phyloP scores from a whole-genome alignment of 495 filamentous ascomycete genomes.

The Monascus purpureus region DNA sequence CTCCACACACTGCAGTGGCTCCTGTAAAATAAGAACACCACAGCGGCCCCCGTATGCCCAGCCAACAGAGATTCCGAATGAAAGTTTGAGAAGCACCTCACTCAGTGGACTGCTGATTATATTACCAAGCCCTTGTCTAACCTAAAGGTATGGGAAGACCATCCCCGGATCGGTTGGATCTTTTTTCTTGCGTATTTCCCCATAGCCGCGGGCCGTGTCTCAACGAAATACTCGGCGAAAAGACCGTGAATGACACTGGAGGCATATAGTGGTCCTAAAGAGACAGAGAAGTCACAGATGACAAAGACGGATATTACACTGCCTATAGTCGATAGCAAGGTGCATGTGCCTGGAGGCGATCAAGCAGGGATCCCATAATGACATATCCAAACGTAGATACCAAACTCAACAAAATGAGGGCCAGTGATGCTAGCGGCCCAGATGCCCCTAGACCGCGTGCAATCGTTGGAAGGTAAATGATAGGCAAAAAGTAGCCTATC shows the following conservation, averaged over 20 bases:
- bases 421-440: slow-evolving; percentile 20
- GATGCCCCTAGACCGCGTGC: slow-evolving; percentile 29
- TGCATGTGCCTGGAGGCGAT: slow-evolving; percentile 40
- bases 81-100: slow-evolving; percentile 30
- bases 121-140: slow-evolving; percentile 47
- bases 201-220: slow-evolving; percentile 45
- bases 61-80: slow-evolving; percentile 6
- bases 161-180: slow-evolving; percentile 31
- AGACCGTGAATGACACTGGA: slow-evolving; percentile 51
- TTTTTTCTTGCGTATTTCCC: slow-evolving; percentile 26
- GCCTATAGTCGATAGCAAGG: slow-evolving; percentile 40
- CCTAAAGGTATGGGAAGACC: slow-evolving; percentile 41
- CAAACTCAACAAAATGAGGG: slow-evolving; percentile 37
- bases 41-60: slow-evolving; percentile 26
- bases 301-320: slow-evolving; percentile 42
- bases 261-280: slow-evolving; percentile 36
- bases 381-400: slow-evolving; percentile 41
- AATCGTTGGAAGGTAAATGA: slow-evolving; percentile 46
- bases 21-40: slow-evolving; percentile 30
- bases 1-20: slow-evolving; percentile 26
- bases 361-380: slow-evolving; percentile 40
- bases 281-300: slow-evolving; percentile 48
- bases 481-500: slow-evolving; percentile 47
- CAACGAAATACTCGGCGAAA: slow-evolving; percentile 44
- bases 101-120: slow-evolving; percentile 43